A percentile compares a stretch with the other conserved stretches of the same genome.
Conservation (phyloP, 108 stramenopile genomes). For the Skeletonema costatum region DNA sequence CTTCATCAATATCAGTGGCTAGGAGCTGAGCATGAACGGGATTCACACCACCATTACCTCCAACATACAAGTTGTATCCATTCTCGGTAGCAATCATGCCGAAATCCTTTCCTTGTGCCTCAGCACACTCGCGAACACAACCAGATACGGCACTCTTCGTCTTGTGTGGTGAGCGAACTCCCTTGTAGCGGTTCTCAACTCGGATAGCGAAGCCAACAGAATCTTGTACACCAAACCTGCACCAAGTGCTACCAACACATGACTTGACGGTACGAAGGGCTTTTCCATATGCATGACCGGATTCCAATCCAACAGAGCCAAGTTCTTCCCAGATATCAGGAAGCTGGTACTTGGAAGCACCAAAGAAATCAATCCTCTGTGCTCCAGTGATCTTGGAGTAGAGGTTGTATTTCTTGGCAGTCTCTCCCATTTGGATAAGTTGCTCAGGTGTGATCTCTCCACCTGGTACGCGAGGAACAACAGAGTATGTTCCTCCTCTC, state of each 20-base stretch:
- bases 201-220: conserved; percentile 88
- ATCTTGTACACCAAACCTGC: conserved; percentile 93
- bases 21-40: conserved; percentile 91
- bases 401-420: conserved; percentile 85
- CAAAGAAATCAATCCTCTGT: conserved; percentile 92
- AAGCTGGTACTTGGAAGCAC: conserved; percentile 91
- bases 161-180: conserved; percentile 94
- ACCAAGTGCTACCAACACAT: conserved; percentile 95
- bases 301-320: conserved; percentile 88
- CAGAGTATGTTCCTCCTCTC: conserved; percentile 93
- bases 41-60: conserved; percentile 90
- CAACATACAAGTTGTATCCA: conserved; percentile 92
- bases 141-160: conserved; percentile 91
- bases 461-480: conserved; percentile 91
- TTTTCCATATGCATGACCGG: conserved; percentile 95
- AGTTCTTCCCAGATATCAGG: conserved; percentile 95
- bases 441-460: conserved; percentile 91
- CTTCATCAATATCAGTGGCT: conserved; percentile 90
- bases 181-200: conserved; percentile 94
- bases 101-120: conserved; percentile 93
- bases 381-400: conserved; percentile 94
- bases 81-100: conserved; percentile 94
- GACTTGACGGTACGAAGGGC: conserved; percentile 93
- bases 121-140: conserved; percentile 92
- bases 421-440: conserved; percentile 85